These are phyloP conservation scores for Hypoxylon crocopeplum DNA, from an alignment of 495 filamentous ascomycete genomes.

Conservation along the genomic window DNA sequence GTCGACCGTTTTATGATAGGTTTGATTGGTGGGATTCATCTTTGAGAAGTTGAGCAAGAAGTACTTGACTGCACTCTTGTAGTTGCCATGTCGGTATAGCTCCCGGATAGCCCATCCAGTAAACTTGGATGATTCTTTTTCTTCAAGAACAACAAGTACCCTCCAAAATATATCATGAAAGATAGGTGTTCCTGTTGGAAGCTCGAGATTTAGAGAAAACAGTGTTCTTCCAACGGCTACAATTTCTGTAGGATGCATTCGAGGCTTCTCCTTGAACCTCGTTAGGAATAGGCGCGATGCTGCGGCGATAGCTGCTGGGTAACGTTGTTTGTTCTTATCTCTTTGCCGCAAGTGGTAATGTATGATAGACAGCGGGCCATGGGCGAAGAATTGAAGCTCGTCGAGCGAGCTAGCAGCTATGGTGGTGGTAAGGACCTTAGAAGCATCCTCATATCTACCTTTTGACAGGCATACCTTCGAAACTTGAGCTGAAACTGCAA, in stretches of 20 bases:
- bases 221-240: conserved; percentile 43
- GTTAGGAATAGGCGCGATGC: conserved; percentile 47
- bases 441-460: conserved; percentile 41
- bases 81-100: conserved; percentile 34
- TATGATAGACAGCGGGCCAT: conserved; percentile 44
- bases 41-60: conserved; percentile 43
- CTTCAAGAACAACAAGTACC: conserved; percentile 22
- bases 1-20: conserved; percentile 33
- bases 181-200: not conserved
- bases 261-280: conserved; percentile 38
- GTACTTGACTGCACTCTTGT: conserved; percentile 42
- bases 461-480: conserved; percentile 42
- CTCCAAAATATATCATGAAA: conserved; percentile 44
- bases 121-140: conserved; percentile 18
- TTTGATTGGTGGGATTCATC: conserved; percentile 26
- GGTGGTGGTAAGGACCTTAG: conserved; percentile 40
- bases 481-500: conserved; percentile 46
- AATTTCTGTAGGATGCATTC: conserved; percentile 4
- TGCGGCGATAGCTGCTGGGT: conserved; percentile 20
- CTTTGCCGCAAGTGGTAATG: conserved; percentile 32
- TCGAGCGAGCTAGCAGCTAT: conserved; percentile 38
- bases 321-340: conserved; percentile 8
- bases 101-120: conserved; percentile 39
- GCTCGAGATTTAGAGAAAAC: conserved; percentile 32
- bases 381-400: conserved; percentile 43